phyloP scores from a whole-genome alignment of 2,329 filamentous ascomycete species.

The Ciborinia camelliae region DNA sequence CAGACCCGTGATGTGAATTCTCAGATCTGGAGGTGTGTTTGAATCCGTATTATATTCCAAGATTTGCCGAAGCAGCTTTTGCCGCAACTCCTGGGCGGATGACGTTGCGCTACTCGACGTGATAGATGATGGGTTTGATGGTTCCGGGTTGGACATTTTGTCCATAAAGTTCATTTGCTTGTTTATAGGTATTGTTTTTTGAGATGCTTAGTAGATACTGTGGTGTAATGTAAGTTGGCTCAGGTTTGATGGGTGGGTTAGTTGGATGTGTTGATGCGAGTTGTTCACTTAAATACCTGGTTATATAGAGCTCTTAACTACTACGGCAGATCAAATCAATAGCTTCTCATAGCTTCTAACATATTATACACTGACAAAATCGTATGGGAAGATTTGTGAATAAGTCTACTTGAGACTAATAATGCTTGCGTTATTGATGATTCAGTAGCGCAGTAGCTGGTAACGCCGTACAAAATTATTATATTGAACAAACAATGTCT shows the following conservation, averaged over 20 bases:
- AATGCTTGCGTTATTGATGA: not conserved
- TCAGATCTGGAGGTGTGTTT: not conserved
- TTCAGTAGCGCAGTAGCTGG: not conserved
- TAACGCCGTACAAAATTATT: not conserved
- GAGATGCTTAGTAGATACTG: no score
- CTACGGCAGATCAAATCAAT: not conserved
- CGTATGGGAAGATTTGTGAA: not conserved
- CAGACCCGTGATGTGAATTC: conserved; percentile 14
- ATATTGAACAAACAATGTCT: not conserved
- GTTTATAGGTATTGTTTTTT: not conserved
- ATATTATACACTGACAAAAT: not conserved
- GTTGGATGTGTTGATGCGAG: not conserved
- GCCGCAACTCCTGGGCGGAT: not conserved
- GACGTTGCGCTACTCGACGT: not conserved
- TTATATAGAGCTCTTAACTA: not conserved
- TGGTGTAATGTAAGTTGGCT: not conserved
- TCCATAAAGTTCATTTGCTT: not conserved
- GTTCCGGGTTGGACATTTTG: not conserved
- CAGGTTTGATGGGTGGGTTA: not conserved
- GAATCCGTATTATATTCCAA: not conserved
- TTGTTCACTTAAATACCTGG: not conserved
- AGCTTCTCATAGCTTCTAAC: no score
- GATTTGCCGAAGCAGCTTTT: not conserved
- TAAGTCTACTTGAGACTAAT: no score
- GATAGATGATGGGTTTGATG: not conserved